Evolutionary conservation across 768 basidiomycete species (phyloP), one percentile per base, ranked within the genome.

Genomic region (Lentinula raphanica): DNA sequence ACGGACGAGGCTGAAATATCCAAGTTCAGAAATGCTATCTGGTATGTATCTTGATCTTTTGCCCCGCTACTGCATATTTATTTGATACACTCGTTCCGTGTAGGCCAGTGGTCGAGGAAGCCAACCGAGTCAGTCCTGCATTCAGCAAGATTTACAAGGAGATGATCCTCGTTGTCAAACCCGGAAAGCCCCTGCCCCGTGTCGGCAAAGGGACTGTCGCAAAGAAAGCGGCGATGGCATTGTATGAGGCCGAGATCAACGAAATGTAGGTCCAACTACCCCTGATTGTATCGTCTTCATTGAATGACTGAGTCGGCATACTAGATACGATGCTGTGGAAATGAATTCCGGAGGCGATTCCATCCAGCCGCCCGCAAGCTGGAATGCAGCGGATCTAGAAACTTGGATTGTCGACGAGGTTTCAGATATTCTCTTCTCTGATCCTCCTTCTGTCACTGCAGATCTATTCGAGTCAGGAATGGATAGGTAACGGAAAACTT

Each of bases 81-180:
- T 15, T 25, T 17, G 27, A 42, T 9, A 32, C 0, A 7, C 6
- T 21, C 6, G n/a, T 21, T 23, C 15, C 27, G 5, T 2, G 19
- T 39, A 79, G 74, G 73, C 68, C 65, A 3, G 62, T 66, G 11
- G 69, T 79, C 1, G 77, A 77, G n/a, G 72, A 76, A 25, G 78
- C 77, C 3, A 80, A 80, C 63, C 65, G 56, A 23, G 62, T 63
- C 3, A 71, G 73, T 0, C 78, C 79, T 0, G 54, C 70, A 0
- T 78, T 74, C 44, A 78, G 76, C 57, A 68, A 75, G 23, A 71
- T 80, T 15, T 80, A 76, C 66, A 78, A 78, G 60, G 77, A 84
- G 63, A 79, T 83, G 79, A 77, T 84, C 36, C 46, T 82, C 27
- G 64, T 81, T 17, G 69, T 77, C 0, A 65, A 69, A 3, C 63